Conservation (phyloP, 257 asterid genomes). For the Solanum peruvianum region DNA sequence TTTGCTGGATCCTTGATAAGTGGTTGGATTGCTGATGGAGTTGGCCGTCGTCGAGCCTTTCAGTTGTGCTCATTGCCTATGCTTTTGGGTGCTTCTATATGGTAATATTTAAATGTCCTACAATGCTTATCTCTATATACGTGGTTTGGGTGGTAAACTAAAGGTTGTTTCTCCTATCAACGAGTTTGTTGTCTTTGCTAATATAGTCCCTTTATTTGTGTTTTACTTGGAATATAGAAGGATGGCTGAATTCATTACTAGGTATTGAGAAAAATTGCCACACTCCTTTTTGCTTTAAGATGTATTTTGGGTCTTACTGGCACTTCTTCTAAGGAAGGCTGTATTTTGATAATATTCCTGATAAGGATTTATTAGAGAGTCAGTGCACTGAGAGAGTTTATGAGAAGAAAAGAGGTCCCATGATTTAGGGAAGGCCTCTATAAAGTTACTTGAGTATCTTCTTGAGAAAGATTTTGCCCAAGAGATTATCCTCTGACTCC, state of each 20-base stretch:
- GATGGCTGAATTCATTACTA: not conserved
- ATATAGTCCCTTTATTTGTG: not conserved
- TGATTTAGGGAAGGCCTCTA: not conserved
- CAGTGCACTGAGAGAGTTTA: not conserved
- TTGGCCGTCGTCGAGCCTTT: conserved; percentile 83
- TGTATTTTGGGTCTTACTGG: not conserved
- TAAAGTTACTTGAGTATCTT: not conserved
- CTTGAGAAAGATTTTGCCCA: not conserved
- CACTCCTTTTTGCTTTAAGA: not conserved
- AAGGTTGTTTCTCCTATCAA: not conserved
- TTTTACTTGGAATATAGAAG: not conserved
- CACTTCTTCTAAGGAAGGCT: not conserved
- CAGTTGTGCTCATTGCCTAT: conserved; percentile 84
- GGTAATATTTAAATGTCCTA: conserved; percentile 26
- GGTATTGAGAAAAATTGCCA: not conserved
- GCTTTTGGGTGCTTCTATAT: conserved; percentile 56
- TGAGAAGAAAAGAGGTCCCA: not conserved
- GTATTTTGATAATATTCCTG: not conserved
- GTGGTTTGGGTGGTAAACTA: not conserved
- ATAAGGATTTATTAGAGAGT: not conserved
- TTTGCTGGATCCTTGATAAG: conserved; percentile 69
- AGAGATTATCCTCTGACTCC: not conserved
- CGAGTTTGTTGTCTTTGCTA: not conserved
- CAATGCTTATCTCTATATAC: not conserved
- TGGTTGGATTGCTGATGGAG: conserved; percentile 85